phyloP scores from a whole-genome alignment of 768 basidiomycete species.

The Galerina sulciceps region DNA sequence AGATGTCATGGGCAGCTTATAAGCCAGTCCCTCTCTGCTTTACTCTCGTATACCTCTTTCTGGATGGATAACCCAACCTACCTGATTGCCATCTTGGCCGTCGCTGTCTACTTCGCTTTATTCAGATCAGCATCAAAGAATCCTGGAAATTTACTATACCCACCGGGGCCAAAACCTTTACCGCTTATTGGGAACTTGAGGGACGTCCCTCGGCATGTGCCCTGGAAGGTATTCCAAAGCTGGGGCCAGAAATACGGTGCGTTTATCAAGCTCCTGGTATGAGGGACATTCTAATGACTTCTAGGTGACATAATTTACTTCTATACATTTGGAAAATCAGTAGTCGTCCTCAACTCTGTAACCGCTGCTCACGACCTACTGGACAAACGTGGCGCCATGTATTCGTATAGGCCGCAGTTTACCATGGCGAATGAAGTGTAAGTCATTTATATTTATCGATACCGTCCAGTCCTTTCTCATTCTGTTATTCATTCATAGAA shows the following conservation, averaged over 20 bases:
- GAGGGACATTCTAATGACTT: background rate
- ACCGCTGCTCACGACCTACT: background rate
- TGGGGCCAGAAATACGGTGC: background rate
- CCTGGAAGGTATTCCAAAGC: background rate
- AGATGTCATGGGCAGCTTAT: too few relatives aligned
- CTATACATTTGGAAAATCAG: background rate
- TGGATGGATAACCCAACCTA: too few relatives aligned
- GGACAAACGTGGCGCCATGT: background rate
- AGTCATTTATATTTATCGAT: background rate
- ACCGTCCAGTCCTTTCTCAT: background rate
- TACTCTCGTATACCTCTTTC: too few relatives aligned
- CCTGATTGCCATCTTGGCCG: too few relatives aligned
- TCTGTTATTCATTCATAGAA: background rate
- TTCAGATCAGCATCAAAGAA: background rate
- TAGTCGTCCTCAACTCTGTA: background rate
- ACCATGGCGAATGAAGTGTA: background rate
- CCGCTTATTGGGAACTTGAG: background rate
- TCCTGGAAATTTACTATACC: background rate
- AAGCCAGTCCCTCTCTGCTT: too few relatives aligned
- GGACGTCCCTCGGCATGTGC: background rate
- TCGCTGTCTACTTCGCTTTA: too few relatives aligned
- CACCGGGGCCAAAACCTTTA: background rate
- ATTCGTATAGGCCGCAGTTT: background rate
- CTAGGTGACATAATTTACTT: background rate
- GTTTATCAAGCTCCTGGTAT: background rate